Evolutionary conservation across 75 land plant species (phyloP), one percentile per base, ranked within the genome.

Genomic region (Cunninghamia lanceolata): DNA sequence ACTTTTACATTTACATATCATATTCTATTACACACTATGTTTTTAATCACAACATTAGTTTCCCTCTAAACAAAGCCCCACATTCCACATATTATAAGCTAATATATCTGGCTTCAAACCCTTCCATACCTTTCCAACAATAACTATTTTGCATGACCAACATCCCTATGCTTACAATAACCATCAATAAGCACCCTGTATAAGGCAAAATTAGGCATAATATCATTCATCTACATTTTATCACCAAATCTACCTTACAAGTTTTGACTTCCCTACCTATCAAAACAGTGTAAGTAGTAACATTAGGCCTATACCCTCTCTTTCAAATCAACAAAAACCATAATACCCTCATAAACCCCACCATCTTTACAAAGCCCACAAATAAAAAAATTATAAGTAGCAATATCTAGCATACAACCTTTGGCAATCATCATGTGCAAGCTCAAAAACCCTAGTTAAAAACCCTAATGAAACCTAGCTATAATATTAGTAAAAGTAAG

Each of bases 131-230:
- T 92, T 45, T 92, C 91, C 52, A 82, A 83, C 34, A 88, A 88
- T 25, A 93, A 10, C 54, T 84, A 59, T 76, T 39, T 15, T 1
- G 91, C 95, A 53, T 81, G 42, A 16, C 86, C 84, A 15, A 93
- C 1, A 42, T 90, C 39, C 16, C 91, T 91, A 11, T 53, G 17
- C 82, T 91, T 91, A 78, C 92, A 95, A 4, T 84, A 89, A 1
- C 94, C 93, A 83, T 91, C 83, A 56, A 95, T 88, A 32, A 95
- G 25, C 32, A 89, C 88, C 84, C 91, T 94, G 86, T 94, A 95
- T 4, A 91, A 87, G 77, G 88, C 68, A 28, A 85, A 87, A 88
- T 94, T 90, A 3, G 93, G 92, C 53, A 13, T 39, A 3, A 88
- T 66, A 25, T 91, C 89, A 39, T 85, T 92, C 76, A 38, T 35